These are phyloP conservation scores for Ophiosphaerella herpotricha DNA, from an alignment of 2,329 filamentous ascomycete species.

Conservation along the genomic window DNA sequence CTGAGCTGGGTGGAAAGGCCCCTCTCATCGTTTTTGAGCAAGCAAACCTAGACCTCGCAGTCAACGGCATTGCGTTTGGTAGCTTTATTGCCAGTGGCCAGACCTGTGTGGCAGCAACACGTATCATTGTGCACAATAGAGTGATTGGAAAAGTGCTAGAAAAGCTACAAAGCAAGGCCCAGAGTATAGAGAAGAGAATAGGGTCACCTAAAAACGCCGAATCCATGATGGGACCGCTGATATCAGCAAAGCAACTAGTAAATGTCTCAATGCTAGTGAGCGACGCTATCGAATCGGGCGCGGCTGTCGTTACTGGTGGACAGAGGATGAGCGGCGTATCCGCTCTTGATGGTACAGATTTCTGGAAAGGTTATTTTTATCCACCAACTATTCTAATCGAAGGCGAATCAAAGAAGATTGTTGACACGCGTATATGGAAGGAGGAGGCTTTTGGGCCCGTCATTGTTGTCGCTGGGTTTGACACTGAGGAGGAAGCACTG, in stretches of 20 bases:
- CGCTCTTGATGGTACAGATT: conserved; percentile 56
- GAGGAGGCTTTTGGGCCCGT: conserved; percentile 60
- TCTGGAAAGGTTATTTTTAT: conserved; percentile 58
- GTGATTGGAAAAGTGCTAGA: conserved; percentile 49
- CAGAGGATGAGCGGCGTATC: conserved; percentile 55
- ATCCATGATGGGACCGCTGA: conserved; percentile 68
- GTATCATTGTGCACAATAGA: conserved; percentile 56
- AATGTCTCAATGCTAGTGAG: conserved; percentile 46
- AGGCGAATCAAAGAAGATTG: conserved; percentile 34
- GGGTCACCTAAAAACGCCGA: conserved; percentile 61
- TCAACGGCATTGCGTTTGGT: conserved; percentile 47
- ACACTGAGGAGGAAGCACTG: conserved; percentile 54
- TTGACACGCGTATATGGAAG: conserved; percentile 45
- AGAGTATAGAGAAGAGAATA: conserved; percentile 60
- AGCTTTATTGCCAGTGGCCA: conserved; percentile 60
- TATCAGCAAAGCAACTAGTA: conserved; percentile 58
- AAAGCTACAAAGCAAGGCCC: conserved; percentile 49
- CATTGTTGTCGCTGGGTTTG: conserved; percentile 55
- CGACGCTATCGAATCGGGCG: conserved; percentile 44
- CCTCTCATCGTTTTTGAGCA: conserved; percentile 46
- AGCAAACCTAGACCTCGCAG: conserved; percentile 42
- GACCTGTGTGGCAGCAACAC: conserved; percentile 61
- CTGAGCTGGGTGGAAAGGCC: conserved; percentile 46
- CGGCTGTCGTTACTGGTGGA: conserved; percentile 54
- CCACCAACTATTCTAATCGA: conserved; percentile 51